Base-by-base conservation (phyloP, 208 protist species). In the Vickermania spadyakhi region DNA sequence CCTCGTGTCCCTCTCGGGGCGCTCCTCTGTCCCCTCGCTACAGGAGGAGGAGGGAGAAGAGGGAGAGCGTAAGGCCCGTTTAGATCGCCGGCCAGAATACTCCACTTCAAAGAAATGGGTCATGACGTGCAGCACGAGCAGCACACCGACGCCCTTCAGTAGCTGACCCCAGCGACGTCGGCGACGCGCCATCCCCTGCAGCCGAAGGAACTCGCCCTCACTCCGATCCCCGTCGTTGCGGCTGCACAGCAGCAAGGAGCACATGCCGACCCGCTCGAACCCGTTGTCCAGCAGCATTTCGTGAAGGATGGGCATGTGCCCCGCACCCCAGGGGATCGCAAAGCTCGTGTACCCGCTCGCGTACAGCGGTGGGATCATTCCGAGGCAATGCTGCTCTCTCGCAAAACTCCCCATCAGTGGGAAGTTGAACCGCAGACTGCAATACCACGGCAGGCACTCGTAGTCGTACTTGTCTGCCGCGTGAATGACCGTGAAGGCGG, bases 391-490 rank as follows among this genome's bases (percentile, higher is more conserved):
- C 69, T 83, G 77, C 75, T 93, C 86, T 0, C 86, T 66, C 29
- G 52, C 55, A 25, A 91, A 64, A 60, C 77, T 87, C 45, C 83
- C 86, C 0, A 93, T 22, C 21, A 93, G 28, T 1, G 86, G 82
- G 0, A 68, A 56, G 65, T 88, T 91, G 60, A 89, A 90, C 57
- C 86, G 77, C 58, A 90, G 62, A 2, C 79, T 86, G 58, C 71
- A 84, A 79, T 83, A 93, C 79, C 77, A 87, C 61, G 86, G 82
- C 30, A 93, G 58, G 42, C 56, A 28, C 62, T 93, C 86, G 66
- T 90, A 90, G 65, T 93, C 86, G 65, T 93, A 93, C 67, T 75
- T 73, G 73, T 93, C 83, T 18, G 86, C 86, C 36, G 86, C 86
- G 73, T 93, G 86, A 30, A 93, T 68, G 49, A 93, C 79, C 28